Evolutionary conservation across 1,284 basidiomycete species (phyloP), one percentile per base, ranked within the genome.

Genomic region (Pterulicium gracile): DNA sequence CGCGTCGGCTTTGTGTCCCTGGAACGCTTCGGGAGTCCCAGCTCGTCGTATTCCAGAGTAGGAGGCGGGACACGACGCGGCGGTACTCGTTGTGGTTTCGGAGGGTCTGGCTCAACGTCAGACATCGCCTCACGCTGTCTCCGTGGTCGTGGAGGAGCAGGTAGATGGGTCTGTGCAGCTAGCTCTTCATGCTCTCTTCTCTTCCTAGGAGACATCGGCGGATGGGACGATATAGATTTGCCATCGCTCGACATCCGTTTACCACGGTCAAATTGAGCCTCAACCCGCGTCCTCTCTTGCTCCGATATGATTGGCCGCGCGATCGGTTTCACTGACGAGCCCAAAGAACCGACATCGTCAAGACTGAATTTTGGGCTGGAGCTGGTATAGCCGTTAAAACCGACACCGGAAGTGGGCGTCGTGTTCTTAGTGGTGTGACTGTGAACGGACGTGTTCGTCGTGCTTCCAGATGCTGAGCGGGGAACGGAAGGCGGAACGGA

Each of bases 131-230:
- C 32, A 47, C 45, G 35, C 46, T 27, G 41, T 36, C 18, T 41
- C 36, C 12, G 42, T 15, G 39, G 42, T 42, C 57, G 55, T 4
- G 54, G 54, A 2, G 67, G 66, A 27, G 46, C 36, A 4, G 66
- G 66, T 5, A 63, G 49, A 32, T 32, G 27, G 27, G 27, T 32
- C 27, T 32, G 27, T 7, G n/a, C n/a, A n/a, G n/a, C n/a, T 32
- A n/a, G 27, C n/a, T 10, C n/a, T 32, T 32, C 27, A 7, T 32
- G 7, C 27, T 32, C 27, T 32, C n/a, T 32, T n/a, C n/a, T 32
- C 27, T n/a, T 32, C 27, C n/a, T 32, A n/a, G 27, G 27, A 32
- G 10, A n/a, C n/a, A n/a, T 32, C 7, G 27, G n/a, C 10, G 27
- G 27, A n/a, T n/a, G 10, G n/a, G 27, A 32, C n/a, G 27, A 32